phyloP scores from a whole-genome alignment of 108 stramenopile species.

The Conticribra guillardii region DNA sequence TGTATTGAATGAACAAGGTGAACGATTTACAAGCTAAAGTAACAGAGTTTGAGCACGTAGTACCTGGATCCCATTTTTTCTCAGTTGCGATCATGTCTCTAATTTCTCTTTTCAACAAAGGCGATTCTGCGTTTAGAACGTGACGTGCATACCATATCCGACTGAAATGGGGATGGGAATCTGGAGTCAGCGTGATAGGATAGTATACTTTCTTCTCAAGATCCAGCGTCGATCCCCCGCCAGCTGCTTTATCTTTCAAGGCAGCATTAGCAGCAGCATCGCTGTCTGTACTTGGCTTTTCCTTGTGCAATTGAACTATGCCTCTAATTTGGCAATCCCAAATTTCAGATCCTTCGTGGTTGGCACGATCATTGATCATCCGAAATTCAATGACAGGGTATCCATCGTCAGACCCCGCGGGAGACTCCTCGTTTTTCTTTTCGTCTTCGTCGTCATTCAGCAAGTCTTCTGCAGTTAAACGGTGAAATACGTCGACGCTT shows the following conservation, averaged over 20 bases:
- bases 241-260: slow-evolving; percentile 4
- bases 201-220: slow-evolving; percentile 32
- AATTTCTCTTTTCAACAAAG: slow-evolving; percentile 23
- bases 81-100: slow-evolving; percentile 28
- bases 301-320: slow-evolving; percentile 27
- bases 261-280: neutral
- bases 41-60: neutral
- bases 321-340: slow-evolving; percentile 38
- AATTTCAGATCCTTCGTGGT: slow-evolving; percentile 25
- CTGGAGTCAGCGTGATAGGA: slow-evolving; percentile 15
- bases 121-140: slow-evolving; percentile 33
- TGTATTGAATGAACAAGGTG: neutral
- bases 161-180: slow-evolving; percentile 35
- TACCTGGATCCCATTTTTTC: slow-evolving; percentile 30
- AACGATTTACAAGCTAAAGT: neutral
- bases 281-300: neutral
- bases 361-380: slow-evolving; percentile 35
- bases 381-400: slow-evolving; percentile 36
- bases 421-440: neutral
- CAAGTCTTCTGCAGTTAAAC: neutral
- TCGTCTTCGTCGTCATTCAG: neutral
- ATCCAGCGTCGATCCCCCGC: slow-evolving; percentile 28
- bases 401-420: slow-evolving; percentile 10
- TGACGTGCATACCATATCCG: slow-evolving; percentile 30
- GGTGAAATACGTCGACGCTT: neutral